These are phyloP conservation scores for Staphylotrichum longicolle DNA, from an alignment of 495 filamentous ascomycete genomes.

Conservation along the genomic window DNA sequence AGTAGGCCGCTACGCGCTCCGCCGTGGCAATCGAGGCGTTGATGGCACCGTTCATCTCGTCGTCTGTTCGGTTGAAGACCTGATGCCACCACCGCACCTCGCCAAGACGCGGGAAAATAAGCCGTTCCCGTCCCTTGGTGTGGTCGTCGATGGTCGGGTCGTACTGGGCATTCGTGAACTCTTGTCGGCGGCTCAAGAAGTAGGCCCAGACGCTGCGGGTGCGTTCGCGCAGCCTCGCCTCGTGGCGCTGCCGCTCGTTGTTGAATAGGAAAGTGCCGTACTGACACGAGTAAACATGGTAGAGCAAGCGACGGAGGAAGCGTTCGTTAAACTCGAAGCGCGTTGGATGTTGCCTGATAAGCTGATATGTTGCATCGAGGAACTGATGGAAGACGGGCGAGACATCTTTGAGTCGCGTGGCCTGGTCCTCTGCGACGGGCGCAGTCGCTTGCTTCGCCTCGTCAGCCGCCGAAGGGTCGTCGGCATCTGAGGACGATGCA, in stretches of 20 bases:
- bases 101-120: constrained; percentile 71
- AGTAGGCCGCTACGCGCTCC: constrained; percentile 33
- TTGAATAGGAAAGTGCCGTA: constrained; percentile 97
- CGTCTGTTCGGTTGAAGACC: constrained; percentile 76
- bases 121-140: constrained; percentile 71
- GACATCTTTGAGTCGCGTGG: constrained; percentile 70
- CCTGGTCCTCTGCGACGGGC: constrained; percentile 39
- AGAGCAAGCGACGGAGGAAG: constrained; percentile 84
- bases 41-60: constrained; percentile 83
- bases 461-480: constrained; percentile 56
- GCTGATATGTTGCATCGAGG: constrained; percentile 90
- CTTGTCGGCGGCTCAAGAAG: constrained; percentile 72
- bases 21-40: constrained; percentile 42
- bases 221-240: constrained; percentile 65
- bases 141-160: constrained; percentile 73
- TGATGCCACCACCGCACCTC: constrained; percentile 89
- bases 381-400: constrained; percentile 99
- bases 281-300: constrained; percentile 94
- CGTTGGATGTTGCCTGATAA: constrained; percentile 80
- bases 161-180: constrained; percentile 81
- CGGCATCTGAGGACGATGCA: constrained; percentile 47
- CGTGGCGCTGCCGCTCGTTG: constrained; percentile 82
- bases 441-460: constrained; percentile 32
- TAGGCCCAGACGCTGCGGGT: constrained; percentile 96
- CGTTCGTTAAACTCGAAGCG: constrained; percentile 97